Conservation (phyloP, 2,329 filamentous ascomycete genomes). For the Beauveria varroae region DNA sequence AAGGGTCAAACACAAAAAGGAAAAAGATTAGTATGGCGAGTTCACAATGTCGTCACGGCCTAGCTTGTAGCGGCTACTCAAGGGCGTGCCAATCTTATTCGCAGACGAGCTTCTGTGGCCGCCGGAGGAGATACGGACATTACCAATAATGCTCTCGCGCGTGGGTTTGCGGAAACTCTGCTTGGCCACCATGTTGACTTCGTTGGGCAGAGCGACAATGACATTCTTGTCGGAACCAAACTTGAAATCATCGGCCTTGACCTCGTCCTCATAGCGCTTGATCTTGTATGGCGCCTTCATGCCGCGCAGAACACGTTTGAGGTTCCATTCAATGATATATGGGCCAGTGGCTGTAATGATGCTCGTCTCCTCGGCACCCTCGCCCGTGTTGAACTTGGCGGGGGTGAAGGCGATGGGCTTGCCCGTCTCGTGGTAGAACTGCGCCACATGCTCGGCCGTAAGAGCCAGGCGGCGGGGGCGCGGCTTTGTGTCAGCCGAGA, state of each 20-base stretch:
- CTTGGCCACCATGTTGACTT: conserved; percentile 96
- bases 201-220: conserved; percentile 91
- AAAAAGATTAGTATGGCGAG: conserved; percentile 37
- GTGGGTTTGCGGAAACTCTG: conserved; percentile 80
- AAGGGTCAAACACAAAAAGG: neutral
- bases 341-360: conserved; percentile 96
- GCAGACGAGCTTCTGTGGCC: conserved; percentile 42
- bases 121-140: conserved; percentile 40
- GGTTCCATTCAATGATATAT: conserved; percentile 92
- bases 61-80: conserved; percentile 62
- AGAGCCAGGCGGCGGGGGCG: conserved; percentile 85
- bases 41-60: conserved; percentile 80
- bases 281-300: conserved; percentile 88
- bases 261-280: conserved; percentile 90
- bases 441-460: conserved; percentile 85
- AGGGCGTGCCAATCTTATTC: conserved; percentile 43
- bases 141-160: conserved; percentile 78
- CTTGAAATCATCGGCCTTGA: conserved; percentile 98
- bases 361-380: conserved; percentile 74
- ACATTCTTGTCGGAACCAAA: conserved; percentile 97
- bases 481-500: conserved; percentile 87
- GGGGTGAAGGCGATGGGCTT: conserved; percentile 80
- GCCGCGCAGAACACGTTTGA: conserved; percentile 80
- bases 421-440: conserved; percentile 95
- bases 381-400: conserved; percentile 87